phyloP scores from a whole-genome alignment of 2,329 filamentous ascomycete genomes.

The Arachnomyces sp. region DNA sequence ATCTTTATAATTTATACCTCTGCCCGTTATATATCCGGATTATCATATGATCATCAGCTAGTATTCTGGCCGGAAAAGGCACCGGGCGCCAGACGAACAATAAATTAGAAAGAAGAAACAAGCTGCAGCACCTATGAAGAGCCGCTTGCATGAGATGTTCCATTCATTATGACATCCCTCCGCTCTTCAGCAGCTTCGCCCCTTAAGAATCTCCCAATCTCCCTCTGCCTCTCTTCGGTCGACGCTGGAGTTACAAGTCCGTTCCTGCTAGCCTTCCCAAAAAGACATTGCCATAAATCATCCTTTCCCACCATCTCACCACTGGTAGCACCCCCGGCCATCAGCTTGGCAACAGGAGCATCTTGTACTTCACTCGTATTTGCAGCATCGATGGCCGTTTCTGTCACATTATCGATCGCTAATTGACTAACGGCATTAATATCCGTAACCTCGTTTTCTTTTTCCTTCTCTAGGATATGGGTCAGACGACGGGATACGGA shows the following conservation, averaged over 20 bases:
- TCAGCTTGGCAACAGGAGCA: conserved; percentile 60
- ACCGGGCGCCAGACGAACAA: too few relatives aligned
- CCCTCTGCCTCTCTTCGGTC: conserved; percentile 26
- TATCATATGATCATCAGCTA: too few relatives aligned
- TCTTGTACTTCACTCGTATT: conserved; percentile 79
- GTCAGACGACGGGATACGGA: conserved; percentile 71
- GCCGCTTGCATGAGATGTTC: too few relatives aligned
- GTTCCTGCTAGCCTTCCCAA: conserved; percentile 49
- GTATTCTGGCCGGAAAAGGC: too few relatives aligned
- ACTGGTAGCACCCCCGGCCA: conserved; percentile 61
- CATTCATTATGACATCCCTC: conserved; percentile 10
- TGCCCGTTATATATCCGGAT: too few relatives aligned
- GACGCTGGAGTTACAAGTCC: conserved; percentile 12
- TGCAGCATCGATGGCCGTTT: conserved; percentile 66
- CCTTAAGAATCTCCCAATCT: conserved; percentile 45
- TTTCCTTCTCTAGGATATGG: conserved; percentile 51
- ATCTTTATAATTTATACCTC: too few relatives aligned
- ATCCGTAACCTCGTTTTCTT: conserved; percentile 16
- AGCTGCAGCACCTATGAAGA: not conserved
- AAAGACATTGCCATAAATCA: conserved; percentile 85
- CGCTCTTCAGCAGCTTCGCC: conserved; percentile 49
- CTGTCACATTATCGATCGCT: conserved; percentile 38
- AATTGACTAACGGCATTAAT: conserved; percentile 30
- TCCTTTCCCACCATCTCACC: conserved; percentile 73
- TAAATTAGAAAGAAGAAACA: not conserved